These are phyloP conservation scores for Sungouiella blattae DNA, from an alignment of 805 yeast genomes.

Conservation along the genomic window DNA sequence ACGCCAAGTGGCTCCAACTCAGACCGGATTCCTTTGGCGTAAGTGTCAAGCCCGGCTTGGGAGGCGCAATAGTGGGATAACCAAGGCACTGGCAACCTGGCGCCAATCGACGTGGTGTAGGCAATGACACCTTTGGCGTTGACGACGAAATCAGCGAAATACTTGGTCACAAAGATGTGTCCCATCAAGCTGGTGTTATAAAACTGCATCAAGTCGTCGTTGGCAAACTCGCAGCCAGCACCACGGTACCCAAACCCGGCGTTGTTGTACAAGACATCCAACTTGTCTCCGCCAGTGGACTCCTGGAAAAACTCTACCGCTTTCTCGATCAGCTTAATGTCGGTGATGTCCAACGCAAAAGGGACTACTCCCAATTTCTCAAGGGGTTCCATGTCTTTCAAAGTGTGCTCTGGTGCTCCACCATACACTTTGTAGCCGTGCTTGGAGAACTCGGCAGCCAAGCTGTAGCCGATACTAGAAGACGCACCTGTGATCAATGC, in stretches of 20 bases:
- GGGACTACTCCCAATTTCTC: conserved; percentile 24
- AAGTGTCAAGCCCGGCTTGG: conserved; percentile 37
- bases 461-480: conserved; percentile 15
- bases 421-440: conserved; percentile 40
- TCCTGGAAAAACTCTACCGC: conserved; percentile 16
- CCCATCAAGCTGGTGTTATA: conserved; percentile 39
- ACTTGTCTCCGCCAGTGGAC: conserved; percentile 24
- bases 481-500: conserved; percentile 17
- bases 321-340: conserved; percentile 12
- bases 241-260: conserved; percentile 34
- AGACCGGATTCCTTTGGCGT: conserved; percentile 29
- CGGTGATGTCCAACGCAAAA: conserved; percentile 34
- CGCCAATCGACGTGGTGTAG: conserved; percentile 36
- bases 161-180: conserved; percentile 31
- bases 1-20: conserved; percentile 40
- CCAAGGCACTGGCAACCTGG: conserved; percentile 31
- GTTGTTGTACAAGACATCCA: conserved; percentile 40
- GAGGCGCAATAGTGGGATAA: conserved; percentile 29
- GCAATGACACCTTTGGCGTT: conserved; percentile 32
- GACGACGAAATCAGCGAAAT: conserved; percentile 28
- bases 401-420: conserved; percentile 25
- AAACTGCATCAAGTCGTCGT: conserved; percentile 15
- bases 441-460: conserved; percentile 11
- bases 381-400: conserved; percentile 25
- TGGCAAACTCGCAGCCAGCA: conserved; percentile 30